Base-by-base conservation (phyloP, 108 stramenopile genomes). In the Phaeodactylum tricornutum region DNA sequence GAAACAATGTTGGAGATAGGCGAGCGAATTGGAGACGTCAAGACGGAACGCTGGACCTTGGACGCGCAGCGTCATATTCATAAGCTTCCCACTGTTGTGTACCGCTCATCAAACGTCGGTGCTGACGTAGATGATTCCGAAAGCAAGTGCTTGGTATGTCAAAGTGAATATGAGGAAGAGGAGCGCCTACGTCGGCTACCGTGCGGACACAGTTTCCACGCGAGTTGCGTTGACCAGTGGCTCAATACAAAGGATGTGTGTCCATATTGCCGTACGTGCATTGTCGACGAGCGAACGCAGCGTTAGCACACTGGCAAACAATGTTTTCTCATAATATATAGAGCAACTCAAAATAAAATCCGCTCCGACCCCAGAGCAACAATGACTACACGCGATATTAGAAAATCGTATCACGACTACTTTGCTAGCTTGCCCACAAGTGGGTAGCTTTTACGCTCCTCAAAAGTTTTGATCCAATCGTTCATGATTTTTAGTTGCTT, bases 401-500 rank as follows among this genome's bases (percentile, higher is more conserved):
- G n/a, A n/a, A n/a, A n/a, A n/a, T n/a, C n/a, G n/a, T n/a, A n/a
- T n/a, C n/a, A n/a, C n/a, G 9, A 47, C 15, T 21, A 50, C 43
- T 75, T 63, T 34, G 61, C 57, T 47, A 87, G 55, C 53, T 53
- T 71, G n/a, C 96, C 97, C 30, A 95, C 94, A 45, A 95, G 71
- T 14, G 94, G 94, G 56, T 98, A 98, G 31, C 62, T 60, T 49
- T 88, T 89, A 57, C 75, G 80, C 38, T 82, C 80, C 29, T 72
- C 83, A 59, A 96, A 91, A 16, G 88, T 95, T 53, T 85, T 75
- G 24, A 81, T 84, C 97, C 97, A 98, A 62, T 98, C 97, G 1
- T 65, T 58, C 53, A 98, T 53, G 7, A 91, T 76, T 54, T 88
- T 81, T 31, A 56, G 45, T 45, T 98, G 73, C 37, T 75, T 86